These are phyloP conservation scores for Omphalea diandra DNA, from an alignment of 441 rosid genomes.

Conservation along the genomic window DNA sequence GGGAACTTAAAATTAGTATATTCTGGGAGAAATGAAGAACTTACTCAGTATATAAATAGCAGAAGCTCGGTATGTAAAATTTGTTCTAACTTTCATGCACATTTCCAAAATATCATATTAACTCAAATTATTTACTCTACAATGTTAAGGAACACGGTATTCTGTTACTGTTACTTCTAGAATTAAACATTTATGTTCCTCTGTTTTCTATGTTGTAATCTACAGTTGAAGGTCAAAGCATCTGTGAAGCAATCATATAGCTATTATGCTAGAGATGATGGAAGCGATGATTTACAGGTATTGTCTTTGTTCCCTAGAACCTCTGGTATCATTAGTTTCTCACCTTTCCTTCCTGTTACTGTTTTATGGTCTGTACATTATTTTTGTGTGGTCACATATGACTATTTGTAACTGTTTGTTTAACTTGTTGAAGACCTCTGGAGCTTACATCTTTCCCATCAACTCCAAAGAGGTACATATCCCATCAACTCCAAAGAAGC, in stretches of 20 bases:
- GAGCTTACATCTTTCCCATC: conserved; percentile 98
- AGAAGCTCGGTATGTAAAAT: conserved; percentile 54
- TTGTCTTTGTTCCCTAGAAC: conserved; percentile 10
- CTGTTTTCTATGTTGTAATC: conserved; percentile 9
- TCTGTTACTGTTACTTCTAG: background rate
- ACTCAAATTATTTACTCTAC: background rate
- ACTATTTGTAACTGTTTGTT: conserved; percentile 10
- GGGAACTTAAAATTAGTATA: conserved; percentile 63
- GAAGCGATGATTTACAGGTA: conserved; percentile 56
- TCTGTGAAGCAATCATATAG: conserved; percentile 60
- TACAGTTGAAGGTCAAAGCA: conserved; percentile 56
- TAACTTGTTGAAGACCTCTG: conserved; percentile 54
- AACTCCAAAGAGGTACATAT: conserved; percentile 83
- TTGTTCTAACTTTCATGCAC: conserved; percentile 11
- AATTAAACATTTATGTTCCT: background rate
- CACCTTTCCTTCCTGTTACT: conserved; percentile 2
- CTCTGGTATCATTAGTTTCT: background rate
- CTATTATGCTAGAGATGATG: conserved; percentile 70
- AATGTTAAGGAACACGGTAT: background rate
- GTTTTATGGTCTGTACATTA: conserved; percentile 5
- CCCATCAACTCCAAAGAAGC: conserved; percentile 60
- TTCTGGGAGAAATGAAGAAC: conserved; percentile 48
- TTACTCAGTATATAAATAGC: conserved; percentile 50
- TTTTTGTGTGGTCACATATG: conserved; percentile 15
- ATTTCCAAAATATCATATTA: background rate